A percentile compares a stretch with the other conserved stretches of the same genome.
phyloP scores from a whole-genome alignment of 179 eudicot genomes.

The Spergularia azorica region DNA sequence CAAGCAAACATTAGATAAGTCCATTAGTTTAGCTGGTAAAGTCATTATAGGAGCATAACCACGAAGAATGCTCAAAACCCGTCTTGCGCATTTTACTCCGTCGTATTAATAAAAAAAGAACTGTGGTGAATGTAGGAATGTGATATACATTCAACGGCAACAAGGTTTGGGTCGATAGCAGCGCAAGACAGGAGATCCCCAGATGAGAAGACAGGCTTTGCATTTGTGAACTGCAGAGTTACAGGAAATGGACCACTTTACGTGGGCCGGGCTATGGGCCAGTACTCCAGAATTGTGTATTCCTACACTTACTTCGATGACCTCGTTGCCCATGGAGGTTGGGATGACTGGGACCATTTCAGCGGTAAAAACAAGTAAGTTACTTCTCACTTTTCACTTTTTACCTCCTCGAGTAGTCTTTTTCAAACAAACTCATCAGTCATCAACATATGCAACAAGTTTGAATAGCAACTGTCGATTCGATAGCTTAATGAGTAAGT shows the following conservation, averaged over 20 bases:
- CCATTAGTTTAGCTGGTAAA: too few species aligned
- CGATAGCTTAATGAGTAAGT: background rate
- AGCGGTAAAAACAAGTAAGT: slow-evolving; percentile 59
- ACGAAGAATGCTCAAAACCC: too few species aligned
- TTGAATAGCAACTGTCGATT: background rate
- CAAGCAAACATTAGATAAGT: too few species aligned
- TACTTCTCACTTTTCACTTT: background rate
- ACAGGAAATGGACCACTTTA: slow-evolving; percentile 86
- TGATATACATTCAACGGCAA: slow-evolving; percentile 84
- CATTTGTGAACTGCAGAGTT: slow-evolving; percentile 73
- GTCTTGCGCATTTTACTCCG: too few species aligned
- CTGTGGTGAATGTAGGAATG: slow-evolving; percentile 49
- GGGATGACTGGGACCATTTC: slow-evolving; percentile 87
- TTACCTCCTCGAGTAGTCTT: background rate
- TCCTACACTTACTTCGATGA: slow-evolving; percentile 83
- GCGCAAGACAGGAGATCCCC: slow-evolving; percentile 67
- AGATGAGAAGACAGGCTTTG: slow-evolving; percentile 81
- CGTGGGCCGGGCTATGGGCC: slow-evolving; percentile 96
- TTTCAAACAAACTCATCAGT: too few species aligned
- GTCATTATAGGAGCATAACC: too few species aligned
- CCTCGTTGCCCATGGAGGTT: slow-evolving; percentile 83
- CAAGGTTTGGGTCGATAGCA: slow-evolving; percentile 81
- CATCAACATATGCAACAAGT: background rate
- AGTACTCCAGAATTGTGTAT: slow-evolving; percentile 80
- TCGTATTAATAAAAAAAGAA: too few species aligned